These are phyloP conservation scores for Lichina pygmaea DNA, from an alignment of 495 filamentous ascomycete genomes.

Conservation along the genomic window DNA sequence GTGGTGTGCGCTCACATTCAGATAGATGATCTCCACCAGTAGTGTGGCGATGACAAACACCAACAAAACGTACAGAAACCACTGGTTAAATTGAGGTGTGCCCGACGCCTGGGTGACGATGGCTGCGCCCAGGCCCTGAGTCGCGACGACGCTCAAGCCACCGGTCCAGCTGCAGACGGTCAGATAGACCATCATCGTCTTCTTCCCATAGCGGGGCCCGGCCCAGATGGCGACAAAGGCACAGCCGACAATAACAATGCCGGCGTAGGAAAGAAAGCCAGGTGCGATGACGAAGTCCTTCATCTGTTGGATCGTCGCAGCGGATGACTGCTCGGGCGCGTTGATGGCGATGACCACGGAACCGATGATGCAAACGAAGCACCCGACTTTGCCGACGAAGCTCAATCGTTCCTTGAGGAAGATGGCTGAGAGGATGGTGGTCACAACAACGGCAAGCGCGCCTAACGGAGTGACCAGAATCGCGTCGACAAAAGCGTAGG, in stretches of 20 bases:
- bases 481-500: slow-evolving; percentile 91
- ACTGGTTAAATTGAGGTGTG: slow-evolving; percentile 73
- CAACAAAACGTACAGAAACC: slow-evolving; percentile 82
- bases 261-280: slow-evolving; percentile 64
- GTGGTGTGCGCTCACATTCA: slow-evolving; percentile 47
- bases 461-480: slow-evolving; percentile 88
- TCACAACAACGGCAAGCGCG: slow-evolving; percentile 85
- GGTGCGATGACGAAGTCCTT: slow-evolving; percentile 66
- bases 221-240: slow-evolving; percentile 52
- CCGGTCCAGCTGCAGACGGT: slow-evolving; percentile 87
- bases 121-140: slow-evolving; percentile 78
- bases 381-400: slow-evolving; percentile 87
- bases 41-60: slow-evolving; percentile 76
- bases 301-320: slow-evolving; percentile 79
- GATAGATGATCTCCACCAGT: slow-evolving; percentile 74
- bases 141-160: slow-evolving; percentile 82
- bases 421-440: slow-evolving; percentile 76
- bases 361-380: slow-evolving; percentile 83
- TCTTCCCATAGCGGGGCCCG: slow-evolving; percentile 77
- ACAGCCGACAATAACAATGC: slow-evolving; percentile 52
- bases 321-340: slow-evolving; percentile 63
- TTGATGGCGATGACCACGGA: slow-evolving; percentile 87
- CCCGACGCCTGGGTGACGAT: slow-evolving; percentile 69
- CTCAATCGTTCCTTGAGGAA: slow-evolving; percentile 90
- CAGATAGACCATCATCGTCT: slow-evolving; percentile 92